Evolutionary conservation across 768 basidiomycete genomes (phyloP).

Genomic region (Strobilomyces dryophilus): DNA sequence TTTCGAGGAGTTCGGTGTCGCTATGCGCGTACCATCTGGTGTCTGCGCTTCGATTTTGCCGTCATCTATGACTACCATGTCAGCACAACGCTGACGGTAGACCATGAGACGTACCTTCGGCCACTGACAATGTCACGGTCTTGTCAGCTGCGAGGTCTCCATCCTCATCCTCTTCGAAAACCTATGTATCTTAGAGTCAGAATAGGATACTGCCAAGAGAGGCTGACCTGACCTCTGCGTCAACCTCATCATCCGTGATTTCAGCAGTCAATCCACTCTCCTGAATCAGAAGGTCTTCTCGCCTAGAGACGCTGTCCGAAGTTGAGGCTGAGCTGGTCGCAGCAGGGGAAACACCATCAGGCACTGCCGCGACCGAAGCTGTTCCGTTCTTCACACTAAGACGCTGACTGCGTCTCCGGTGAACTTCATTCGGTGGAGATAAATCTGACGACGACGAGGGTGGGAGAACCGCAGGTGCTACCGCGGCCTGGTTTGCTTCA

Average conservation of each 20-base stretch:
- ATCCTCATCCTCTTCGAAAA: conserved; percentile 86
- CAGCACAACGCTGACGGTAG: neutral
- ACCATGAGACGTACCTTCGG: conserved; percentile 53
- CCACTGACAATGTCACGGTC: conserved; percentile 80
- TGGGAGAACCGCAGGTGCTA: conserved; percentile 24
- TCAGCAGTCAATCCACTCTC: conserved; percentile 68
- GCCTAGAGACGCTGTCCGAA: conserved; percentile 23
- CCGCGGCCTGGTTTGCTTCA: conserved; percentile 29
- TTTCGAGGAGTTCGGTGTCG: conserved; percentile 70
- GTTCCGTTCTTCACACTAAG: conserved; percentile 64
- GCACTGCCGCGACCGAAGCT: conserved; percentile 9
- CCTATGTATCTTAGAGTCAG: conserved; percentile 34
- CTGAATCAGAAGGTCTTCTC: conserved; percentile 51
- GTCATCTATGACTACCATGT: conserved; percentile 56
- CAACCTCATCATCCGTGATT: conserved; percentile 82
- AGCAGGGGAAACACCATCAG: conserved; percentile 12
- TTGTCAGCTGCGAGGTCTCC: conserved; percentile 72
- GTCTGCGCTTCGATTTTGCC: conserved; percentile 95
- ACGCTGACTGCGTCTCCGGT: conserved; percentile 76
- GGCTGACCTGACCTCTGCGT: conserved; percentile 53
- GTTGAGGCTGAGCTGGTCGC: conserved; percentile 26
- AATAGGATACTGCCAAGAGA: neutral
- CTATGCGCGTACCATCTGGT: conserved; percentile 91
- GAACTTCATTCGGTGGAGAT: conserved; percentile 38
- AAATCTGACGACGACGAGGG: conserved; percentile 34